Percentiles rank a stretch among this genome's conserved stretches.
phyloP scores from a whole-genome alignment of 345 rosid species.

The Hevea brasiliensis region DNA sequence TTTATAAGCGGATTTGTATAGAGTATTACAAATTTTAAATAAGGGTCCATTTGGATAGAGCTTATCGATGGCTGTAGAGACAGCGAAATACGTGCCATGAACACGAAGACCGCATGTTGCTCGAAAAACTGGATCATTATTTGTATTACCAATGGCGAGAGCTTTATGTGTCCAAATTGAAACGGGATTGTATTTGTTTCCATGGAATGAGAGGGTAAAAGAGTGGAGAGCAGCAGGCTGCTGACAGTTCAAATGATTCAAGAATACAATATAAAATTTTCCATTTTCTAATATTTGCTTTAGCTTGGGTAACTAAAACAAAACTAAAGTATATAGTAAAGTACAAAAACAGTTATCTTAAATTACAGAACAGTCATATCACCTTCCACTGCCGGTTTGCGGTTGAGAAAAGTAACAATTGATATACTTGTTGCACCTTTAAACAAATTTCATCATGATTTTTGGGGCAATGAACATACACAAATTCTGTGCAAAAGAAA shows the following conservation, averaged over 20 bases:
- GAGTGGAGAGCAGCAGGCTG: constrained; percentile 4
- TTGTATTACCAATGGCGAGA: no score
- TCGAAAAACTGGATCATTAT: no score
- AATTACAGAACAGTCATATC: constrained; percentile 21
- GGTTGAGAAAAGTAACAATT: constrained; percentile 23
- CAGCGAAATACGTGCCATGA: no score
- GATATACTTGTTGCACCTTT: constrained; percentile 29
- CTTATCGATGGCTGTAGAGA: no score
- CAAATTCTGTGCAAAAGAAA: constrained; percentile 20
- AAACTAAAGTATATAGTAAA: constrained; percentile 18
- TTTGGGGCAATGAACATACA: constrained; percentile 22
- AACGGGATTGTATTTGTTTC: no score
- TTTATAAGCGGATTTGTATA: no score
- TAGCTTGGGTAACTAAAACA: constrained; percentile 17
- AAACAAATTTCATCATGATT: constrained; percentile 33
- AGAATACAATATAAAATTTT: constrained; percentile 15
- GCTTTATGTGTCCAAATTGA: no score
- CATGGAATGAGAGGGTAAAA: background rate
- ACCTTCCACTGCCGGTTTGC: constrained; percentile 21
- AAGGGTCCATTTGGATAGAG: no score
- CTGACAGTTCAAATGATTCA: constrained; percentile 12
- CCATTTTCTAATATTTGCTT: constrained; percentile 15
- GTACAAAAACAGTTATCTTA: background rate
- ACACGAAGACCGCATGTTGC: no score
- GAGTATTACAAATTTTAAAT: no score